A percentile compares a stretch with the other conserved stretches of the same genome.
These are phyloP conservation scores for Straminergon stramineum DNA, from an alignment of 225 moss, liverwort and hornwort genomes.

Conservation along the genomic window DNA sequence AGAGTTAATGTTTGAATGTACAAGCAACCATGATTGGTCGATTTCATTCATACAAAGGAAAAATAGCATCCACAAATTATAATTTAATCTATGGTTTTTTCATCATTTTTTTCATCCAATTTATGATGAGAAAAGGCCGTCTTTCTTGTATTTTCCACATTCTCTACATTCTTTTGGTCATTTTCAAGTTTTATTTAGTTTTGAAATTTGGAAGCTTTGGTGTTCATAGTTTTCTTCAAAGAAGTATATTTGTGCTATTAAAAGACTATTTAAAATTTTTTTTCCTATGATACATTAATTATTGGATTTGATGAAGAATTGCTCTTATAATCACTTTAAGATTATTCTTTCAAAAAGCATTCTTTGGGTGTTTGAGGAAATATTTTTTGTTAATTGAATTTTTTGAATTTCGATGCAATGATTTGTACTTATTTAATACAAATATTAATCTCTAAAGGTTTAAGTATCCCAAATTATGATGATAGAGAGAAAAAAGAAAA, in stretches of 20 bases:
- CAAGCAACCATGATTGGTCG: accelerated
- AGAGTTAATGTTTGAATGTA: not conserved
- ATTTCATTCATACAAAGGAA: not conserved
- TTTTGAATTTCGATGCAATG: not conserved
- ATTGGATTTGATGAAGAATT: not conserved
- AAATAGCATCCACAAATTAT: not conserved
- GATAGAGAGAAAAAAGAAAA: not conserved
- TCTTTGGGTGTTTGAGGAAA: not conserved
- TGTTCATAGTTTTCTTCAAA: not conserved
- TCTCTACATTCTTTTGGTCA: not conserved
- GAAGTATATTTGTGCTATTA: not conserved
- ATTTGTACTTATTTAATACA: not conserved
- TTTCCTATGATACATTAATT: too few species aligned
- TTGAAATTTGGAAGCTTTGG: not conserved
- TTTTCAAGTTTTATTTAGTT: not conserved
- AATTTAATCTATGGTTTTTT: not conserved
- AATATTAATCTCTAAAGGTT: too few species aligned
- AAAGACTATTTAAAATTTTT: too few species aligned
- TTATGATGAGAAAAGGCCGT: not conserved
- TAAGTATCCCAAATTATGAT: not conserved
- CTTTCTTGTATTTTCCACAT: accelerated
- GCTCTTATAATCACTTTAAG: not conserved
- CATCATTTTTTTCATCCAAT: too few species aligned
- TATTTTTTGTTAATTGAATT: not conserved
- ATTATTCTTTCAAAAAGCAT: not conserved